Conservation (phyloP, 1,139 yeast species). For the Eremothecium coryli region DNA sequence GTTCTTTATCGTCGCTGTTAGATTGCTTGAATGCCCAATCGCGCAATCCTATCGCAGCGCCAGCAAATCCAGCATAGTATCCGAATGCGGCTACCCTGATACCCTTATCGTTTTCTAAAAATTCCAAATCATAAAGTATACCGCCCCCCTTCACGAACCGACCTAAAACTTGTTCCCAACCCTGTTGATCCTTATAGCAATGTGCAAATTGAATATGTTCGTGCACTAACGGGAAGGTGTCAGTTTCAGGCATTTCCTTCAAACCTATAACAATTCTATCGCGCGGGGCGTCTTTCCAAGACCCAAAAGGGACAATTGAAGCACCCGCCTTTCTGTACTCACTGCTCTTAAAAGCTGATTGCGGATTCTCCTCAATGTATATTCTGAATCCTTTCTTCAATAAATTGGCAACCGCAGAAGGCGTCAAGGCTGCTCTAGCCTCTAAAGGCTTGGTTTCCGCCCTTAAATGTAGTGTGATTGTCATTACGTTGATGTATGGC, state of each 20-base stretch:
- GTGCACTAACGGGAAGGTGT: constrained; percentile 83
- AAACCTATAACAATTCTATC: constrained; percentile 87
- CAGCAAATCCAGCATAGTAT: constrained; percentile 97
- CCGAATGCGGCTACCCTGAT: constrained; percentile 99
- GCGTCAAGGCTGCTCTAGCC: constrained; percentile 95
- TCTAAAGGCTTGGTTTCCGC: constrained; percentile 96
- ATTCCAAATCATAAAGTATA: constrained; percentile 83
- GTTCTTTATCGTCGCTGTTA: constrained; percentile 53
- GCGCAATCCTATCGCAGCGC: constrained; percentile 90
- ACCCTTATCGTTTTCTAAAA: constrained; percentile 86
- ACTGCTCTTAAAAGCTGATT: constrained; percentile 63
- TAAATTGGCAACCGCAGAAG: constrained; percentile 75
- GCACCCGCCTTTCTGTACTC: constrained; percentile 83
- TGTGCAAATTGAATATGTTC: constrained; percentile 98
- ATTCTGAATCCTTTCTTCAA: constrained; percentile 83
- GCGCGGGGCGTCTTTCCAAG: constrained; percentile 85
- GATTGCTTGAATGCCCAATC: constrained; percentile 92
- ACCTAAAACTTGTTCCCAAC: constrained; percentile 85
- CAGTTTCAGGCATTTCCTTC: constrained; percentile 89
- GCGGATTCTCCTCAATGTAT: constrained; percentile 77
- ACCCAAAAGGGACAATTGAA: constrained; percentile 79
- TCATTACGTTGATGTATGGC: constrained; percentile 1
- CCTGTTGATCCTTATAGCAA: constrained; percentile 94
- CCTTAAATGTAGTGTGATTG: constrained; percentile 66
- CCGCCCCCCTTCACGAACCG: constrained; percentile 93